A percentile compares a stretch with the other conserved stretches of the same genome.
These are phyloP conservation scores for Tylopilus sp. DNA, from an alignment of 768 basidiomycete genomes.

Conservation along the genomic window DNA sequence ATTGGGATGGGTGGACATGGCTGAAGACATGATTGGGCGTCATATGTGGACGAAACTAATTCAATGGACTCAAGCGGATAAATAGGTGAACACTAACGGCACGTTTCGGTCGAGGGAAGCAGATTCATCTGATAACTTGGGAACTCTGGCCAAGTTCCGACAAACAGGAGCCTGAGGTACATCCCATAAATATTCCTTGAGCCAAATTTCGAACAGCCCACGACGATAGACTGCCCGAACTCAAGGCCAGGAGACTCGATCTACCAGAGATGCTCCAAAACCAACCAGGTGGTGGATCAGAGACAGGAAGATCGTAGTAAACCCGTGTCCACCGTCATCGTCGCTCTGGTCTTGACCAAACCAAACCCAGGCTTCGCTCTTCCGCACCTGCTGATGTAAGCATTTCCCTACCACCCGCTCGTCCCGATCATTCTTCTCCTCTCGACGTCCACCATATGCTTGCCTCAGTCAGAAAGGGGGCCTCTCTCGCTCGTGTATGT, in stretches of 20 bases:
- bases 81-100: slow-evolving; percentile 17
- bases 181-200: slow-evolving; percentile 58
- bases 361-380: not conserved
- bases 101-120: slow-evolving; percentile 16
- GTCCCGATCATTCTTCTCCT: slow-evolving; percentile 18
- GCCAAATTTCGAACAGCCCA: slow-evolving; percentile 80
- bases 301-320: slow-evolving; percentile 58
- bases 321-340: slow-evolving; percentile 68
- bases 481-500: slow-evolving; percentile 61
- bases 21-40: slow-evolving; percentile 6
- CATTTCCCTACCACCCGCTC: slow-evolving; percentile 3
- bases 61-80: slow-evolving; percentile 1
- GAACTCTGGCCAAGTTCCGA: slow-evolving; percentile 3
- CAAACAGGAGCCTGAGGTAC: not conserved
- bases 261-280: slow-evolving; percentile 60
- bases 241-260: slow-evolving; percentile 66
- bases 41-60: not conserved
- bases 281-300: slow-evolving; percentile 48
- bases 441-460: slow-evolving; percentile 54
- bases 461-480: slow-evolving; percentile 60
- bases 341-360: slow-evolving; percentile 51
- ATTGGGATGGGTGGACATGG: slow-evolving; percentile 24
- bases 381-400: slow-evolving; percentile 41
- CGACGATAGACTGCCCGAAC: slow-evolving; percentile 58
- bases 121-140: slow-evolving; percentile 15